Conservation (phyloP, 805 yeast genomes). For the Pichia thaimueangensis region DNA sequence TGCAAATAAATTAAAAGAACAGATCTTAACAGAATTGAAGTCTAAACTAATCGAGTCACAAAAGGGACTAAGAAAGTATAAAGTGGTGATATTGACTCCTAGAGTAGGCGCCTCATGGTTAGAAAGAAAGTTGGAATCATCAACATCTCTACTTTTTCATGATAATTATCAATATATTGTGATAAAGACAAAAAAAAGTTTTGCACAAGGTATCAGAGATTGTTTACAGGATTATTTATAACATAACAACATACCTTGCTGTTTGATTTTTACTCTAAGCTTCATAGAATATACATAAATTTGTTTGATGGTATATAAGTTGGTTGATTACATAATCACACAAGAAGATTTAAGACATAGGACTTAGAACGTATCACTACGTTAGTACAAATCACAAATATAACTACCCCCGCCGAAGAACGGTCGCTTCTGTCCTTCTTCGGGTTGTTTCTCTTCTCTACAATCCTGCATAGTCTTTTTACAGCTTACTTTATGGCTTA, state of each 20-base stretch:
- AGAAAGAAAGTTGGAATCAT: constrained; percentile 3
- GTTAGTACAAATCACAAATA: too few relatives aligned
- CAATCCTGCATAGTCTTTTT: too few relatives aligned
- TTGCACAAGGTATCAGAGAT: neutral
- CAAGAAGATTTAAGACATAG: too few relatives aligned
- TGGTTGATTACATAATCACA: too few relatives aligned
- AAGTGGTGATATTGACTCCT: constrained; percentile 8
- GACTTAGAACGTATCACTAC: too few relatives aligned
- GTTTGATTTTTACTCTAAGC: too few relatives aligned
- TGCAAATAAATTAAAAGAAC: neutral
- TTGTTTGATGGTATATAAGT: too few relatives aligned
- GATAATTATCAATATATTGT: constrained; percentile 1
- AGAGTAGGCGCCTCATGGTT: constrained; percentile 10
- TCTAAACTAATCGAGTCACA: neutral
- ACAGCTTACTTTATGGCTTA: too few relatives aligned
- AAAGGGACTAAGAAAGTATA: constrained; percentile 1
- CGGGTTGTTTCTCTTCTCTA: too few relatives aligned
- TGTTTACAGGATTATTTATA: constrained; percentile 1
- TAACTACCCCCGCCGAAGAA: too few relatives aligned
- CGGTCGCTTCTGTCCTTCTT: too few relatives aligned
- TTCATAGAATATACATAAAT: too few relatives aligned
- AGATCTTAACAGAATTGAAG: neutral
- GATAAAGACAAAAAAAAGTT: constrained; percentile 2
- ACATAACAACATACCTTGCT: neutral
- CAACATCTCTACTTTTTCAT: neutral